These are phyloP conservation scores for Karstenula rhodostoma DNA, from an alignment of 2,329 filamentous ascomycete genomes.

Conservation along the genomic window DNA sequence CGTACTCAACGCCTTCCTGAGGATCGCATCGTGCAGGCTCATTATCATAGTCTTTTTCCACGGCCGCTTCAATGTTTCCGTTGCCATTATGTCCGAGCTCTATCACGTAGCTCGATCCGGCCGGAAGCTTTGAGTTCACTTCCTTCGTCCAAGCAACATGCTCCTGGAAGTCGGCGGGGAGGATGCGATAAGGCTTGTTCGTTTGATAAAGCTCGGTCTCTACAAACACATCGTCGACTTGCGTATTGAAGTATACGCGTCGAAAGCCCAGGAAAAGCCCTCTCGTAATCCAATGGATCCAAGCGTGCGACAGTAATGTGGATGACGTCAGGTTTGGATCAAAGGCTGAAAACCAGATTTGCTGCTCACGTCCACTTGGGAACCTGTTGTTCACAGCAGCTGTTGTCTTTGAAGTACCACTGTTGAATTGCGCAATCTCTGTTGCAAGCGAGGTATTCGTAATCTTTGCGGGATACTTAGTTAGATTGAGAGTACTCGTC, in stretches of 20 bases:
- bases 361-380: constrained; percentile 61
- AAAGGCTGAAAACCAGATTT: constrained; percentile 65
- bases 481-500: constrained; percentile 48
- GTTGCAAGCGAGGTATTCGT: constrained; percentile 60
- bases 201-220: constrained; percentile 52
- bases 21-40: constrained; percentile 36
- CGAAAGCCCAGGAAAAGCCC: constrained; percentile 64
- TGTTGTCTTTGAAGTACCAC: constrained; percentile 43
- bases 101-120: constrained; percentile 31
- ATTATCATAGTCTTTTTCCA: constrained; percentile 28
- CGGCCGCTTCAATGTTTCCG: constrained; percentile 36
- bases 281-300: constrained; percentile 67
- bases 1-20: constrained; percentile 44
- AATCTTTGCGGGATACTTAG: constrained; percentile 65
- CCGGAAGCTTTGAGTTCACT: constrained; percentile 31
- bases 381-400: constrained; percentile 66
- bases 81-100: constrained; percentile 42
- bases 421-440: constrained; percentile 61
- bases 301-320: constrained; percentile 65
- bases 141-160: constrained; percentile 33
- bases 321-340: constrained; percentile 59
- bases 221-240: constrained; percentile 69
- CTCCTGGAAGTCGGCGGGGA: constrained; percentile 29
- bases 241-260: constrained; percentile 61
- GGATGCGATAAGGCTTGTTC: constrained; percentile 56